phyloP scores from a whole-genome alignment of 2,329 filamentous ascomycete genomes.

The Venturia pyrina region DNA sequence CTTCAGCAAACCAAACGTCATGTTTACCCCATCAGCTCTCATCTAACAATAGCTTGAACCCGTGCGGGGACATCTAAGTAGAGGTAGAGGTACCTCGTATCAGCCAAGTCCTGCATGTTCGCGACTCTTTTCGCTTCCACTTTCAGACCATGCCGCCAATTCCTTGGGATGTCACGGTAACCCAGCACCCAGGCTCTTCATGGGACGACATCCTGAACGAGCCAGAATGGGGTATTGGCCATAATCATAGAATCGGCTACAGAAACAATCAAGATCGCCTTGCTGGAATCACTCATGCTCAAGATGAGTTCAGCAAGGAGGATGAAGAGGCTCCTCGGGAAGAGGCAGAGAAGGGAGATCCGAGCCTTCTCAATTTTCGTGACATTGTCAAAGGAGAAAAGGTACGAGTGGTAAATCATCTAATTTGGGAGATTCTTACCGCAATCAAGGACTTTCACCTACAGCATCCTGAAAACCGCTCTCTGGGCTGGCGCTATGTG shows the following conservation, averaged over 20 bases:
- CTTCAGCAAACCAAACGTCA: not conserved
- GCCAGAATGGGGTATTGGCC: constrained; percentile 31
- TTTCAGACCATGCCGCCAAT: not conserved
- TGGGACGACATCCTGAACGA: constrained; percentile 32
- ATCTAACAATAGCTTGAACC: not conserved
- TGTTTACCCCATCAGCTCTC: not conserved
- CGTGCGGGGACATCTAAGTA: not conserved
- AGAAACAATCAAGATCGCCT: constrained; percentile 27
- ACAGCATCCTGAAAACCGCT: constrained; percentile 32
- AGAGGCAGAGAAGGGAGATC: constrained; percentile 20
- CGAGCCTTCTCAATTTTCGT: constrained; percentile 27
- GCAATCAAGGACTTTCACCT: constrained; percentile 34
- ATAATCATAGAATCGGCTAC: constrained; percentile 32
- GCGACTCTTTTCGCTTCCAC: not conserved
- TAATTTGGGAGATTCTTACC: not conserved
- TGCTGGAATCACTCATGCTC: constrained; percentile 29
- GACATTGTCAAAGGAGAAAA: constrained; percentile 24
- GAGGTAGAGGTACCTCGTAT: not conserved
- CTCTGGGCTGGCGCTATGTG: constrained; percentile 41
- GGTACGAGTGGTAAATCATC: not conserved
- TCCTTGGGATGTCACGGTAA: constrained; percentile 13
- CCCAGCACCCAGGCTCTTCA: constrained; percentile 31
- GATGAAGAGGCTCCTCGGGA: constrained; percentile 21
- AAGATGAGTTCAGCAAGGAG: constrained; percentile 20
- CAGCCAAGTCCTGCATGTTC: not conserved